Conservation (phyloP, 306 rosid genomes). For the Quercus robur region DNA sequence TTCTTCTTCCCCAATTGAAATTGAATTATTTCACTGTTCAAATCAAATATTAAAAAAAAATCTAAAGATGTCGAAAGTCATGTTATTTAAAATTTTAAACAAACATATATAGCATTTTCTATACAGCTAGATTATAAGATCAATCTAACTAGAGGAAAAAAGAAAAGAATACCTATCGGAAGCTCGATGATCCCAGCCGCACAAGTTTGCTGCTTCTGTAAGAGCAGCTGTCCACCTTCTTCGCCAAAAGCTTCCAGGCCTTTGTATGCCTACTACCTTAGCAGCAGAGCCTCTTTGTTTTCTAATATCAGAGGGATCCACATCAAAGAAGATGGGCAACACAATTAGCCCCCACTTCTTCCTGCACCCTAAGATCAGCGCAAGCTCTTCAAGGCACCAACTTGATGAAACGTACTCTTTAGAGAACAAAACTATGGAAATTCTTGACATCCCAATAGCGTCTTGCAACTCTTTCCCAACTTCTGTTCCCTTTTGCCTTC, state of each 20-base stretch:
- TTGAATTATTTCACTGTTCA: no score
- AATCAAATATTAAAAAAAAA: no score
- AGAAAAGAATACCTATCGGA: not conserved
- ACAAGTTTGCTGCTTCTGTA: slow-evolving; percentile 8
- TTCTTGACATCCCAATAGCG: not conserved
- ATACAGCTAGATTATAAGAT: no score
- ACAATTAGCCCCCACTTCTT: slow-evolving; percentile 5
- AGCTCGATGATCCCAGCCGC: slow-evolving; percentile 13
- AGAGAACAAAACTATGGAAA: not conserved
- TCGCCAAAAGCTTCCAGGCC: not conserved
- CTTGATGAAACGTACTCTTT: not conserved
- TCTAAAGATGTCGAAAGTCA: not conserved
- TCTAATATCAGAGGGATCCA: slow-evolving; percentile 20
- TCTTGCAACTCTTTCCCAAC: not conserved
- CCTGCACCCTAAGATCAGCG: not conserved
- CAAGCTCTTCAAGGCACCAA: slow-evolving; percentile 24
- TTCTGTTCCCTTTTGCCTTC: not conserved
- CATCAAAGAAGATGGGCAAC: slow-evolving; percentile 11
- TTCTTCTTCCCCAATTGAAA: no score
- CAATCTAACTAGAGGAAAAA: no score
- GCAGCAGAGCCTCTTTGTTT: slow-evolving; percentile 16
- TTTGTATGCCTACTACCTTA: slow-evolving; percentile 2
- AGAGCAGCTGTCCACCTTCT: slow-evolving; percentile 19
- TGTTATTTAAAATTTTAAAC: no score
- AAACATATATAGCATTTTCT: no score